Evolutionary conservation across 768 basidiomycete species (phyloP).

Genomic region (Candolleomyces efflorescens): DNA sequence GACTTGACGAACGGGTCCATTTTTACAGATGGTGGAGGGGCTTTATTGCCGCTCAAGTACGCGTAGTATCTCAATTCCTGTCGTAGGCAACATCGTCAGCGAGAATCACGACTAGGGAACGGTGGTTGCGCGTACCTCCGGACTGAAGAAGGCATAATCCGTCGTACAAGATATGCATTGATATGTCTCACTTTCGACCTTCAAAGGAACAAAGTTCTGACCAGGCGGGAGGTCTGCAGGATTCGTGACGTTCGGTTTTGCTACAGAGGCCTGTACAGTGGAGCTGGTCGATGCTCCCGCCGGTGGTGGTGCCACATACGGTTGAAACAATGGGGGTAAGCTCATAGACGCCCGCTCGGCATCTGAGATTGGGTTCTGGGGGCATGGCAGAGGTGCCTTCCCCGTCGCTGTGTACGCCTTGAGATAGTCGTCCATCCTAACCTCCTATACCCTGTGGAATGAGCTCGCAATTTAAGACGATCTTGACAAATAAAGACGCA

Average conservation of each 20-base stretch:
- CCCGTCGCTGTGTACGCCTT: constrained; percentile 43
- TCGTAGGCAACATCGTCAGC: background rate
- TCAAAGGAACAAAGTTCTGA: constrained; percentile 11
- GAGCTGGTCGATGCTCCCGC: constrained; percentile 1
- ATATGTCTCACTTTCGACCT: constrained; percentile 11
- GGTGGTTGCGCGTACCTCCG: constrained; percentile 8
- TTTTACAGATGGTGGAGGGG: constrained; percentile 3
- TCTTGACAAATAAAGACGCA: background rate
- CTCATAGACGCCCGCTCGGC: constrained; percentile 39
- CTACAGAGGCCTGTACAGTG: background rate
- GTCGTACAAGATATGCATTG: constrained; percentile 8
- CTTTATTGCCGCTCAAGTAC: constrained; percentile 6
- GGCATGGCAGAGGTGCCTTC: constrained; percentile 43
- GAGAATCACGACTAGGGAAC: too few species aligned
- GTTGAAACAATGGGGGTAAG: constrained; percentile 50
- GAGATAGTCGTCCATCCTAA: constrained; percentile 51
- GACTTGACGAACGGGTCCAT: constrained; percentile 9
- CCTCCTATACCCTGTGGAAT: constrained; percentile 37
- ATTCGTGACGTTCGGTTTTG: constrained; percentile 2
- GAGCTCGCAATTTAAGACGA: background rate
- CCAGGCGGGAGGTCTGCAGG: constrained; percentile 8
- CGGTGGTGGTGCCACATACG: constrained; percentile 18
- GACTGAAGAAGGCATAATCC: constrained; percentile 12
- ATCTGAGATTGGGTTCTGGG: constrained; percentile 41
- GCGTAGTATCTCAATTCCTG: constrained; percentile 15